Evolutionary conservation across 2,329 filamentous ascomycete genomes (phyloP).

Genomic region (Botryotinia narcissicola): DNA sequence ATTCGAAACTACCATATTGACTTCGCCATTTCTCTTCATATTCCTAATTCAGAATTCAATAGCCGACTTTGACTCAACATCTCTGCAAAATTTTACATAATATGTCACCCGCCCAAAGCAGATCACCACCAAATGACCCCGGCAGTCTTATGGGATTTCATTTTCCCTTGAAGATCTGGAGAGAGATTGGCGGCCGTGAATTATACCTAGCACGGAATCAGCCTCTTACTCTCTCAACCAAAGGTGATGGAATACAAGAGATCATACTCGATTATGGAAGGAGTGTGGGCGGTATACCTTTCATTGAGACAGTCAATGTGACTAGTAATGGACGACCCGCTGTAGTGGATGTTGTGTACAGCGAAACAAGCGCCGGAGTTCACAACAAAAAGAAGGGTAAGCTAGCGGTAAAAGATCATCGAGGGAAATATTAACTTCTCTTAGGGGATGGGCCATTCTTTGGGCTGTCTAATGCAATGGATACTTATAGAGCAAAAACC

Average conservation of each 20-base stretch:
- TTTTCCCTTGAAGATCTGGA: constrained; percentile 7
- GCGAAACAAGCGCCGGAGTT: constrained; percentile 28
- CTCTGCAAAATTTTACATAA: background rate
- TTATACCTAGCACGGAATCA: background rate
- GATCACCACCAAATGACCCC: background rate
- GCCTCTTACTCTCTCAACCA: constrained; percentile 18
- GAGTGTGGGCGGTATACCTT: constrained; percentile 29
- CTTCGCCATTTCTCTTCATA: background rate
- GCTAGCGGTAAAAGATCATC: background rate
- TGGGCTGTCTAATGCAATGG: constrained; percentile 33
- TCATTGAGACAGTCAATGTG: constrained; percentile 24
- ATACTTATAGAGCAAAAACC: constrained; percentile 28
- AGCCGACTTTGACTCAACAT: background rate
- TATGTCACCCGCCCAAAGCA: constrained; percentile 1
- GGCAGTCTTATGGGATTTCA: constrained; percentile 6
- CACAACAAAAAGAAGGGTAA: constrained; percentile 23
- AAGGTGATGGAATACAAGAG: constrained; percentile 20
- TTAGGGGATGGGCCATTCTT: constrained; percentile 33
- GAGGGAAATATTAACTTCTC: constrained; percentile 10
- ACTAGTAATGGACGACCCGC: constrained; percentile 22
- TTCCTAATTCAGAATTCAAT: background rate
- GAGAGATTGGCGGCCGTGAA: constrained; percentile 7
- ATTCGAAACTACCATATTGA: background rate
- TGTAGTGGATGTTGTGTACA: constrained; percentile 30
- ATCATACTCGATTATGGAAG: constrained; percentile 29